These are phyloP conservation scores for Penicillium samsonianum DNA, from an alignment of 495 filamentous ascomycete species.

Conservation along the genomic window DNA sequence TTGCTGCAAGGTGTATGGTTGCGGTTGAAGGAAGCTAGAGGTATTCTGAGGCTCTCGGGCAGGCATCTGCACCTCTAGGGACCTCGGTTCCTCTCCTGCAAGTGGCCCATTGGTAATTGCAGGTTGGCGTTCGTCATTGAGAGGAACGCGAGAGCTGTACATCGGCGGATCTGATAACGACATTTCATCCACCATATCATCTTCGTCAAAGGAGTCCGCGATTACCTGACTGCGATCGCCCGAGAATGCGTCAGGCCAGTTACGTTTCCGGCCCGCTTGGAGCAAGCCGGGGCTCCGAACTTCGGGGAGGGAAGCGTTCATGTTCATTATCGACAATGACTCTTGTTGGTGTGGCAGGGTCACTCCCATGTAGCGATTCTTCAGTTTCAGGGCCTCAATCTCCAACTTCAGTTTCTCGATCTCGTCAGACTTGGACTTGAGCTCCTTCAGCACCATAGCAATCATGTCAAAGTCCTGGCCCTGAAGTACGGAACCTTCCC, in stretches of 20 bases:
- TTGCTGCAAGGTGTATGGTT: conserved; percentile 10
- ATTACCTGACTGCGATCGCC: conserved; percentile 30
- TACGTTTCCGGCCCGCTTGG: conserved; percentile 41
- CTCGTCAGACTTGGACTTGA: conserved; percentile 47
- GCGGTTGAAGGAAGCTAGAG: background rate
- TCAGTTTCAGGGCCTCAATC: conserved; percentile 47
- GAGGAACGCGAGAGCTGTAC: conserved; percentile 28
- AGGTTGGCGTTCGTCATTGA: conserved; percentile 24
- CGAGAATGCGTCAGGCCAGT: conserved; percentile 37
- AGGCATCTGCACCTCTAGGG: conserved; percentile 15
- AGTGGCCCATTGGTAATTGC: background rate
- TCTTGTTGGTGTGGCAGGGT: conserved; percentile 20
- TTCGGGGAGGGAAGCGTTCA: conserved; percentile 31
- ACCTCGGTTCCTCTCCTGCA: background rate
- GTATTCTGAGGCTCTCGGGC: background rate
- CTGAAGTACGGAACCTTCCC: conserved; percentile 18
- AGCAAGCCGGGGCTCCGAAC: conserved; percentile 43
- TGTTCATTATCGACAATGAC: conserved; percentile 3
- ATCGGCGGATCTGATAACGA: conserved; percentile 23
- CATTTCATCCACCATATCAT: conserved; percentile 38
- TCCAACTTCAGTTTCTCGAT: conserved; percentile 50
- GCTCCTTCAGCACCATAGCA: conserved; percentile 46
- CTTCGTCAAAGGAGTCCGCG: conserved; percentile 45
- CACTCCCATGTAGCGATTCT: conserved; percentile 42
- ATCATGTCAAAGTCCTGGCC: conserved; percentile 44